Evolutionary conservation across 2,329 filamentous ascomycete species (phyloP).

Genomic region (Thyridium curvatum): DNA sequence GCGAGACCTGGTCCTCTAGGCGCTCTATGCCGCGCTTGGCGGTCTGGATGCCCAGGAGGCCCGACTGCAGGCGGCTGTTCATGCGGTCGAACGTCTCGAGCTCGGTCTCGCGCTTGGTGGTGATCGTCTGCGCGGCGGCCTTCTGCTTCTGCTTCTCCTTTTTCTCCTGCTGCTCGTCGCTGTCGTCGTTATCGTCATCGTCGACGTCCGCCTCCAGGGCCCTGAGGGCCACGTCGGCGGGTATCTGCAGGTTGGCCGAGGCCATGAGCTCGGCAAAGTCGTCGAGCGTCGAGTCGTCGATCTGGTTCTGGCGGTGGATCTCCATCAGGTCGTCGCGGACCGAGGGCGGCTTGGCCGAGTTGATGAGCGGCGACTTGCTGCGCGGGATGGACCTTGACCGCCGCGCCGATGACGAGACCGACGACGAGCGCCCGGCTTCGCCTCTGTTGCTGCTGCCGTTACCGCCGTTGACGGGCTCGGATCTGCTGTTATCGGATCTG

Average conservation of each 20-base stretch:
- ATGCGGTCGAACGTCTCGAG: conserved; percentile 40
- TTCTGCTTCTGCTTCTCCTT: conserved; percentile 10
- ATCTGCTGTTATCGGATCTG: neutral
- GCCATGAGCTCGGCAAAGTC: conserved; percentile 46
- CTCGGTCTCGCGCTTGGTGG: conserved; percentile 25
- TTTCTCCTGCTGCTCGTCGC: conserved; percentile 18
- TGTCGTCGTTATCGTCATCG: conserved; percentile 15
- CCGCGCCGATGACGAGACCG: conserved; percentile 18
- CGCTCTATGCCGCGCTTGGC: conserved; percentile 53
- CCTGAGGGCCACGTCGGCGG: conserved; percentile 1
- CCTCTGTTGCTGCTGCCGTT: neutral
- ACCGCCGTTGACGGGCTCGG: neutral
- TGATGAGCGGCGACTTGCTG: conserved; percentile 38
- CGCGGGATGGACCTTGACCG: conserved; percentile 34
- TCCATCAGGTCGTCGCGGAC: conserved; percentile 50
- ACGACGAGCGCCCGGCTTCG: conserved; percentile 6
- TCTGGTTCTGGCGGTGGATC: conserved; percentile 44
- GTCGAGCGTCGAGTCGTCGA: conserved; percentile 55
- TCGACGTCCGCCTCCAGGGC: neutral
- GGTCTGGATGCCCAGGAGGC: conserved; percentile 44
- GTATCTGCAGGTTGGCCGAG: conserved; percentile 23
- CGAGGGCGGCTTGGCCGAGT: conserved; percentile 46
- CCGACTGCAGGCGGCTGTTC: conserved; percentile 44
- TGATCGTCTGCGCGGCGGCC: conserved; percentile 8
- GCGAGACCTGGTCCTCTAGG: conserved; percentile 44